phyloP scores from a whole-genome alignment of 768 basidiomycete genomes.

The Amylocystis lapponica region DNA sequence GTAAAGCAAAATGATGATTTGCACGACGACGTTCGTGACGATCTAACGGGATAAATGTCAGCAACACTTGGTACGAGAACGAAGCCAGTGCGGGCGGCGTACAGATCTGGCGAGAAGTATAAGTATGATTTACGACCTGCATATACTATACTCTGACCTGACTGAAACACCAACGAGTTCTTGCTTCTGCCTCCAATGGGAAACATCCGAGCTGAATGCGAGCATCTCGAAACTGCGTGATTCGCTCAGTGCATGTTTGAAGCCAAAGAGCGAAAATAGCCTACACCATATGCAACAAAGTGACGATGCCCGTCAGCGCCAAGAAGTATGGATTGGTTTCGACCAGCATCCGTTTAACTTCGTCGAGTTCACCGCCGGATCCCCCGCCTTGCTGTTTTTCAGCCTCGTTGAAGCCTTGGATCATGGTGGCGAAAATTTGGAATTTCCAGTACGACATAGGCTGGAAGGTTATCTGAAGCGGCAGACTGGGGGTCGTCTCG shows the following conservation, averaged over 20 bases:
- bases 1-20: constrained; percentile 84
- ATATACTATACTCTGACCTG: constrained; percentile 43
- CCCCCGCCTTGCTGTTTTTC: constrained; percentile 65
- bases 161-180: constrained; percentile 95
- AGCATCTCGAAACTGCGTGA: constrained; percentile 80
- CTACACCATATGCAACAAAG: constrained; percentile 80
- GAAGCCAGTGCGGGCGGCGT: no score
- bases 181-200: constrained; percentile 92
- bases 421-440: constrained; percentile 80
- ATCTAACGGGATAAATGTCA: constrained; percentile 38
- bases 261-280: constrained; percentile 2
- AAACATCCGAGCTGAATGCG: constrained; percentile 92
- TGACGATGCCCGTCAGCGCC: constrained; percentile 77
- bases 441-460: constrained; percentile 87
- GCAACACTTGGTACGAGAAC: background rate
- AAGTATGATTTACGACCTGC: no score
- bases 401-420: constrained; percentile 82
- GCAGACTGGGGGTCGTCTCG: constrained; percentile 68
- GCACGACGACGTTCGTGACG: constrained; percentile 91
- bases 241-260: constrained; percentile 8
- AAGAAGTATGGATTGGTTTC: constrained; percentile 90
- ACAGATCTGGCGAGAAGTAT: no score
- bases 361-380: constrained; percentile 75
- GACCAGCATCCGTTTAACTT: constrained; percentile 89
- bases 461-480: constrained; percentile 77